Evolutionary conservation across 2,329 filamentous ascomycete species (phyloP), one percentile per base, ranked within the genome.

Genomic region (Aspergillus aculeatinus): DNA sequence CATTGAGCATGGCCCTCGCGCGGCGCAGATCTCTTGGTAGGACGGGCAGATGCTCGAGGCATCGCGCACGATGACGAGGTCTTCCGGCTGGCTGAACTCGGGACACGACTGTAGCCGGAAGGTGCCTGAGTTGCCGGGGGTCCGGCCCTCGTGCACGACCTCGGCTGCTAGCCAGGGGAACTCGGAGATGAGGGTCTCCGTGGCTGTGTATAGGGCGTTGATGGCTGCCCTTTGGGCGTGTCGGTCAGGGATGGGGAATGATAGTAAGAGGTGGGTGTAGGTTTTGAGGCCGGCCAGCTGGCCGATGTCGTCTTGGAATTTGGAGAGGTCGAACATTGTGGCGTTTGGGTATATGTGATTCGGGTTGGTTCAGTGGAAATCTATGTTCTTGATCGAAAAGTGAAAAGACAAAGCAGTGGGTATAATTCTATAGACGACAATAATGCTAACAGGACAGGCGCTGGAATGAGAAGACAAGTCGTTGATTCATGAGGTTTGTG

Each of bases 1-100:
- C 68, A 73, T 72, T 5, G 55, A 61, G 16, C 69, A 62, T 1
- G 72, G 71, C 3, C 54, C 68, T 47, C 64, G 25, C 14, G 12
- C 21, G 14, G 27, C 44, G 19, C 25, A 10, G 5, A 57, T 51
- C n/a, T 29, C 55, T 4, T 44, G 9, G 23, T 51, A 57, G 2
- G 55, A 14, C 0, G 55, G 48, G 23, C 23, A 51, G 21, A 19
- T n/a, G 25, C n/a, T 27, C 4, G 33, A 29, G 16, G 25, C 21
- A 23, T 47, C 35, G 16, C 23, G 33, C 19, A 33, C 42, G 7
- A 35, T 25, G 16, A 58, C 19, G 5, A 51, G 19, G 16, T 16
- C 5, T 2, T 52, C 21, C 0, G 55, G 48, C 16, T 16, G 39
- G 48, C 21, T 23, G 55, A 19, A 21, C 14, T 19, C 25, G 23